A percentile compares a stretch with the other conserved stretches of the same genome.
Evolutionary conservation across 1,284 basidiomycete species (phyloP).

Genomic region (Ceratobasidium papillatum): DNA sequence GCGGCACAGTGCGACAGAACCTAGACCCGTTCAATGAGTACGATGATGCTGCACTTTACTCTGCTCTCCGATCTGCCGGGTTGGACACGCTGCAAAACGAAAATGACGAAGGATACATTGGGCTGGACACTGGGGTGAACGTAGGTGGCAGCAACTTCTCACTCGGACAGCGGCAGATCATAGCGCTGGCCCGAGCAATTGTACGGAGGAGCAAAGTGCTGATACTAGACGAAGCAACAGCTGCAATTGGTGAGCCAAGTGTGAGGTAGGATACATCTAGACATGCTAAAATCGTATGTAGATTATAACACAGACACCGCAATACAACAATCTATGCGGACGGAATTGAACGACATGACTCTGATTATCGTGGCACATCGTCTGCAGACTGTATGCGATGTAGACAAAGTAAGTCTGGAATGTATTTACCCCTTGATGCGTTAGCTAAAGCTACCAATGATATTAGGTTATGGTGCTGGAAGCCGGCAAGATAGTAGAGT

Average conservation of each 20-base stretch:
- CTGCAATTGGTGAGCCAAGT: slow-evolving; percentile 48
- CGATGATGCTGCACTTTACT: slow-evolving; percentile 68
- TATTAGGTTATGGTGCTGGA: slow-evolving; percentile 45
- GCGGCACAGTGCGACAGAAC: slow-evolving; percentile 65
- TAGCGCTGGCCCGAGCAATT: slow-evolving; percentile 65
- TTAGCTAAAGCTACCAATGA: neutral
- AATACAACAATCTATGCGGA: slow-evolving; percentile 66
- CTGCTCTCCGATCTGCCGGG: slow-evolving; percentile 58
- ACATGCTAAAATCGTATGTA: neutral
- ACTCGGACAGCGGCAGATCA: slow-evolving; percentile 48
- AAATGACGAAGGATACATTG: slow-evolving; percentile 55
- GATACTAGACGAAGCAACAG: slow-evolving; percentile 46
- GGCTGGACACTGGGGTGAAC: slow-evolving; percentile 57
- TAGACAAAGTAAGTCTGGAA: slow-evolving; percentile 56
- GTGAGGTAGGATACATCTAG: neutral
- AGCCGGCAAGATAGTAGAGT: slow-evolving; percentile 50
- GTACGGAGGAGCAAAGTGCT: slow-evolving; percentile 60
- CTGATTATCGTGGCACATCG: slow-evolving; percentile 74
- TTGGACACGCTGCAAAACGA: slow-evolving; percentile 48
- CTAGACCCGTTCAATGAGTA: slow-evolving; percentile 77
- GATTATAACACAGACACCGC: slow-evolving; percentile 55
- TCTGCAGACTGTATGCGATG: slow-evolving; percentile 74
- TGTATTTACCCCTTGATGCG: neutral
- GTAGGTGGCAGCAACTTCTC: slow-evolving; percentile 48
- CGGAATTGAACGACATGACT: slow-evolving; percentile 65